phyloP scores from a whole-genome alignment of 2,329 filamentous ascomycete species.

The Fusarium poae region DNA sequence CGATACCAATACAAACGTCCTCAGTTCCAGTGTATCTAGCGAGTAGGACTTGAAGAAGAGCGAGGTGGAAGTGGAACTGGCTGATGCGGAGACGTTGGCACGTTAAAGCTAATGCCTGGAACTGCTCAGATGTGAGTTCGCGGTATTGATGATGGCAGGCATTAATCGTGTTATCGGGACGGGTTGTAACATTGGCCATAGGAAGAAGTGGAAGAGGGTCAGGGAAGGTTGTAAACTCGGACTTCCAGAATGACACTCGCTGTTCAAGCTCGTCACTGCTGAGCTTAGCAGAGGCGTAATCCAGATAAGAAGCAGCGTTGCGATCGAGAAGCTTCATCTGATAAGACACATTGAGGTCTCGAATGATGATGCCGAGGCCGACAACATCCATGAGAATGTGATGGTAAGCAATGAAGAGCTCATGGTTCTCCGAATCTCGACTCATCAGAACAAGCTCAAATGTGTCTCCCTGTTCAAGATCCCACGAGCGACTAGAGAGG shows the following conservation, averaged over 20 bases:
- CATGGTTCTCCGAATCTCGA: background rate
- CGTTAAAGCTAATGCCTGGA: background rate
- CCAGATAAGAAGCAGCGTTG: background rate
- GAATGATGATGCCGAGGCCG: background rate
- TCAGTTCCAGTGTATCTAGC: background rate
- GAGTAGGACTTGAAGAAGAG: background rate
- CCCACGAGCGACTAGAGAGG: background rate
- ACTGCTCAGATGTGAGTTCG: background rate
- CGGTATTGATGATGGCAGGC: slow-evolving; percentile 1
- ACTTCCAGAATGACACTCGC: background rate
- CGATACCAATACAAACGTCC: slow-evolving; percentile 15
- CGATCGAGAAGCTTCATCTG: slow-evolving; percentile 8
- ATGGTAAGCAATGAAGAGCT: background rate
- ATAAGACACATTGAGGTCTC: background rate
- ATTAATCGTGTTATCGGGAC: background rate
- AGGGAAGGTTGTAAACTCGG: background rate
- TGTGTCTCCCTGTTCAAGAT: background rate
- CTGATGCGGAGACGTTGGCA: background rate
- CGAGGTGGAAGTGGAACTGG: slow-evolving; percentile 10
- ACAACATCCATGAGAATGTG: slow-evolving; percentile 6
- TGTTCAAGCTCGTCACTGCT: background rate
- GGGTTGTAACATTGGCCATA: background rate
- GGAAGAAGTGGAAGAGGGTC: background rate
- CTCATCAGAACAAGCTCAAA: background rate
- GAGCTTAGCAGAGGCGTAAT: background rate